These are phyloP conservation scores for Bothriochloa decipiens DNA, from an alignment of 176 grass and related monocot species.

Conservation along the genomic window DNA sequence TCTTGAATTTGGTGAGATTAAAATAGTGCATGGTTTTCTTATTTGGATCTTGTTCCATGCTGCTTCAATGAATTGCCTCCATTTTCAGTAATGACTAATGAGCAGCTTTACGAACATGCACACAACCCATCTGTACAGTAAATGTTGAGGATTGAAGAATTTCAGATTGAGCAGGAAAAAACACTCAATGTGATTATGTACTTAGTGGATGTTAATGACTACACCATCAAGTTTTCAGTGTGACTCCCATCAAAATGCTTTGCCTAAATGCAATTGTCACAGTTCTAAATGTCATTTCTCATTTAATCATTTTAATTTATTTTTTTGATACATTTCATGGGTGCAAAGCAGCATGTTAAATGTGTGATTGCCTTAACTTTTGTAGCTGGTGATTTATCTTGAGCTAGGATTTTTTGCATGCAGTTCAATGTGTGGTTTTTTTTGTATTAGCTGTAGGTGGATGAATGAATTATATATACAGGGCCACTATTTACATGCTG, in stretches of 20 bases:
- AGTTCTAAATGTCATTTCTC: neutral
- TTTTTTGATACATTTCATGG: neutral
- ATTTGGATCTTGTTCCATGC: neutral
- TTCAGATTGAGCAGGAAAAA: neutral
- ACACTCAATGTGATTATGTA: neutral
- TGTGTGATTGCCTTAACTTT: slow-evolving; percentile 13
- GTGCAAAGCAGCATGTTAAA: neutral
- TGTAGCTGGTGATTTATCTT: neutral
- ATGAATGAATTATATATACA: neutral
- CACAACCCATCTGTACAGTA: neutral
- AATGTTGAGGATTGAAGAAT: neutral
- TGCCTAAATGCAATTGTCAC: neutral
- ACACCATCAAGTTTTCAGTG: neutral
- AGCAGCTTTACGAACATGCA: neutral
- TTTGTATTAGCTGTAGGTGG: neutral
- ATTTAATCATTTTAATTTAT: neutral
- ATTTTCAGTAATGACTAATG: slow-evolving; percentile 5
- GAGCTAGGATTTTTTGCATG: neutral
- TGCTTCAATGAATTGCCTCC: neutral
- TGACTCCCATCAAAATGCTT: neutral
- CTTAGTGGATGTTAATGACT: neutral
- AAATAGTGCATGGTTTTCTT: neutral
- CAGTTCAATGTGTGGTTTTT: neutral
- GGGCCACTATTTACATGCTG: neutral
- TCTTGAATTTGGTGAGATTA: neutral